Evolutionary conservation across 768 basidiomycete species (phyloP), one percentile per base, ranked within the genome.

Genomic region (Boletus subparvulus): DNA sequence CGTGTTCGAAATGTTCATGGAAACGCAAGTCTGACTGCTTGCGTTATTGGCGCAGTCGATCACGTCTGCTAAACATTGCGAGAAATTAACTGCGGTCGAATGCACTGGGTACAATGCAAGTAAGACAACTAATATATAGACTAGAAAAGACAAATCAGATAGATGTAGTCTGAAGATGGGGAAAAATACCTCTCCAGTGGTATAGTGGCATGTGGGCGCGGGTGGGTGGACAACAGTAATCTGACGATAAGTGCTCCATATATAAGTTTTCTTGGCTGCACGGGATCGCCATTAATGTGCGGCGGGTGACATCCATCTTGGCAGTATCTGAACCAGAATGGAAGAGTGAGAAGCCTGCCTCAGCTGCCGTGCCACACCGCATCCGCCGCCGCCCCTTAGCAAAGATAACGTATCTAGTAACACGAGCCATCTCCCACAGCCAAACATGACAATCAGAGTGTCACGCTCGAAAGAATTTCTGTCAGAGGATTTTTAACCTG

Each of bases 41-140:
- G 48, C 1, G 21, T 60, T 26, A 6, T 42, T 30, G n/a, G 57
- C 49, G 1, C 54, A 65, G 41, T 5, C 46, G 1, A 12, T 43
- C 11, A 64, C 43, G 8, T 55, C 17, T 17, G 0, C 6, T 0
- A 71, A 45, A 37, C 69, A 69, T 26, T 58, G 59, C 4, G 48
- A 3, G 50, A 62, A 46, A 28, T 66, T 41, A 0, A 11, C 41
- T 12, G 63, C 63, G 8, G 3, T 19, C 3, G 54, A 54, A n/a
- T 10, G 14, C 4, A 24, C 6, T 10, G 55, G 47, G 17, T 17
- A 56, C 2, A 39, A 39, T 7, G 30, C 37, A 17, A 56, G 39
- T 1, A 50, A 21, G 33, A 52, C 8, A 28, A 56, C 19, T 0
- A 52, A 47, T 16, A 48, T 4, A 30, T 12, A 19, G 13, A 10